Evolutionary conservation across 495 filamentous ascomycete genomes (phyloP).

Genomic region (Cetradonia linearis): DNA sequence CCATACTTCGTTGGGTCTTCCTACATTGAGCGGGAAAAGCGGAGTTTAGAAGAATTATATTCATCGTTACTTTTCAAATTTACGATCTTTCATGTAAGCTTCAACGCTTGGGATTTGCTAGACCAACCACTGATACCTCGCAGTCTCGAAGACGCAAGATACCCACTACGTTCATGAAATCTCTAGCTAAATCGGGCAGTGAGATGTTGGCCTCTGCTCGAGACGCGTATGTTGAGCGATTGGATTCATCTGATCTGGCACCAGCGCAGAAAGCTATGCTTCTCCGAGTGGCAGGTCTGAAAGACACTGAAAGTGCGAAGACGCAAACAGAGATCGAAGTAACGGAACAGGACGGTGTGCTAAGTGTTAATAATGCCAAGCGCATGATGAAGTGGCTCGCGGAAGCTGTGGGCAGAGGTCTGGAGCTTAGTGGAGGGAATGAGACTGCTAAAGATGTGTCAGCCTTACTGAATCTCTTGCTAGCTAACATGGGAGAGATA

Average conservation of each 20-base stretch:
- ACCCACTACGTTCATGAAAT: constrained; percentile 80
- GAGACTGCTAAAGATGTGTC: constrained; percentile 93
- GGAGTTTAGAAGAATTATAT: constrained; percentile 83
- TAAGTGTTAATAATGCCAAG: constrained; percentile 78
- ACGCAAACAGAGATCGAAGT: constrained; percentile 67
- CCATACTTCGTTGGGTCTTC: constrained; percentile 89
- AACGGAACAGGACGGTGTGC: constrained; percentile 73
- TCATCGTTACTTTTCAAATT: constrained; percentile 92
- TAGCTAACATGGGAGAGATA: constrained; percentile 82
- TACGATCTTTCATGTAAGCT: constrained; percentile 64
- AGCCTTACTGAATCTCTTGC: constrained; percentile 72
- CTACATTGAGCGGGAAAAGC: constrained; percentile 90
- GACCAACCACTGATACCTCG: constrained; percentile 2
- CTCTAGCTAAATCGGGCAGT: constrained; percentile 73
- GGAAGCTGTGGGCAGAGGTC: constrained; percentile 83
- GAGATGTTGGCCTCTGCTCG: constrained; percentile 73
- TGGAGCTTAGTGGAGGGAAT: constrained; percentile 74
- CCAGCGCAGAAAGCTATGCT: constrained; percentile 77
- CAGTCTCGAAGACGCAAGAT: constrained; percentile 65
- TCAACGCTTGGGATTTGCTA: not conserved
- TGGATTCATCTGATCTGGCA: constrained; percentile 78
- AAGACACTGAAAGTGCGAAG: constrained; percentile 41
- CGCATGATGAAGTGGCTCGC: constrained; percentile 97
- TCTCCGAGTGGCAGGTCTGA: constrained; percentile 67
- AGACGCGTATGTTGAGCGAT: constrained; percentile 70